Evolutionary conservation across 1,284 basidiomycete species (phyloP), one percentile per base, ranked within the genome.

Genomic region (Quambalaria eucalypti): DNA sequence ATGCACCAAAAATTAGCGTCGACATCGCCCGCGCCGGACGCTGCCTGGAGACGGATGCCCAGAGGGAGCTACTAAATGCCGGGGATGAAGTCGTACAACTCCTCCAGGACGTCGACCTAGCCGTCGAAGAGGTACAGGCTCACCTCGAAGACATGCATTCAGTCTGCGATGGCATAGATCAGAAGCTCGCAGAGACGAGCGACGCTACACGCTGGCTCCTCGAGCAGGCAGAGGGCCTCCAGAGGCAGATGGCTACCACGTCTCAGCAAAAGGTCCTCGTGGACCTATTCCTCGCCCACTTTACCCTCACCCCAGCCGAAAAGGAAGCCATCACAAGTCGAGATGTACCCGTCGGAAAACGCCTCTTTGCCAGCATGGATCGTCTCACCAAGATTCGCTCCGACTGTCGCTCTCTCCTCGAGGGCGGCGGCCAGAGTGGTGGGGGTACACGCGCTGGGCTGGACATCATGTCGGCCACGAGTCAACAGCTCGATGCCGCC

Each of bases 341-440:
- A 28, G 86, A 93, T 39, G 81, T 90, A 1, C 82, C 85, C 1
- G 81, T 93, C 12, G 84, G 85, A 0, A 74, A 80, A 5, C 79
- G 80, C 0, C 85, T 97, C 65, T 96, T 96, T 73, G 78, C 80
- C 1, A 86, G 87, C 0, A 88, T 97, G 83, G 87, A 90, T 76
- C 87, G 87, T 70, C 85, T 90, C 0, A 85, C 88, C 63, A 78
- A 78, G 48, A 93, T 97, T 57, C 81, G 90, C 29, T 80, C 80
- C 28, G 90, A 96, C 71, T 93, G 91, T 71, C 80, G 85, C 33
- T 83, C 90, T 1, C 81, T 97, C 5, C 85, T 97, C 81, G 81
- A 85, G n/a, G 90, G 88, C 2, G 60, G 61, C 1, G 90, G 92
- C 67, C 62, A 66, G 83, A 87, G 28, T 14, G 42, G 26, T 4